phyloP scores from a whole-genome alignment of 768 basidiomycete species.

The Coprinopsis strossmayeri region DNA sequence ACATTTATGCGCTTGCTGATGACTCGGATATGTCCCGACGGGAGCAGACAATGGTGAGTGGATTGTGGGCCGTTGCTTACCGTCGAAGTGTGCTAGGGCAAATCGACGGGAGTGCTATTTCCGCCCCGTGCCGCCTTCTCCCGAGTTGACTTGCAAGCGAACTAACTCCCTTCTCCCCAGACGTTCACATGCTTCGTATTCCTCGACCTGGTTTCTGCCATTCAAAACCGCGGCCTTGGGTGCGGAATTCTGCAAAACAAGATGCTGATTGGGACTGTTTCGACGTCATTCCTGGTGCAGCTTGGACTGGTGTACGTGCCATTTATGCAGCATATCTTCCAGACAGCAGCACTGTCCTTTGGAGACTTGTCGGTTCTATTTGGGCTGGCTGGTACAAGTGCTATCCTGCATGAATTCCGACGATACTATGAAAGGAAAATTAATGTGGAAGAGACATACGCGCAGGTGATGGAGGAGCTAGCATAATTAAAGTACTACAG shows the following conservation, averaged over 20 bases:
- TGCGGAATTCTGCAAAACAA: constrained; percentile 80
- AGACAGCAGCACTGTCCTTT: constrained; percentile 73
- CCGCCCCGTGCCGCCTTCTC: neutral
- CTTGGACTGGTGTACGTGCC: constrained; percentile 86
- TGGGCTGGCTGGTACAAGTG: constrained; percentile 56
- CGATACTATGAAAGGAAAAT: constrained; percentile 68
- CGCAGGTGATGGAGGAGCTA: constrained; percentile 49
- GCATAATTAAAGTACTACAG: constrained; percentile 28
- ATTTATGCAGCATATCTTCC: constrained; percentile 87
- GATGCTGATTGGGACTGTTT: constrained; percentile 87
- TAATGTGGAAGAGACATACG: constrained; percentile 47
- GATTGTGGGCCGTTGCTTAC: neutral
- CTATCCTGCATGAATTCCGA: constrained; percentile 70
- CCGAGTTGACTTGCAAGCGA: constrained; percentile 1
- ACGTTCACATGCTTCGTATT: constrained; percentile 97
- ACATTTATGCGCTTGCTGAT: constrained; percentile 76
- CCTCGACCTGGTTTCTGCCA: constrained; percentile 90
- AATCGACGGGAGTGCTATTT: neutral
- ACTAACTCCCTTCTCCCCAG: constrained; percentile 32
- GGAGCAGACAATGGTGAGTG: constrained; percentile 92
- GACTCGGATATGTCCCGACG: constrained; percentile 67
- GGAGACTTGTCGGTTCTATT: constrained; percentile 70
- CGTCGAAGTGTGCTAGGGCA: neutral
- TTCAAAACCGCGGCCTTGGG: constrained; percentile 89
- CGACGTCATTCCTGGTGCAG: constrained; percentile 78